Evolutionary conservation across 805 yeast species (phyloP), one percentile per base, ranked within the genome.

Genomic region (Wickerhamomyces hampshirensis): DNA sequence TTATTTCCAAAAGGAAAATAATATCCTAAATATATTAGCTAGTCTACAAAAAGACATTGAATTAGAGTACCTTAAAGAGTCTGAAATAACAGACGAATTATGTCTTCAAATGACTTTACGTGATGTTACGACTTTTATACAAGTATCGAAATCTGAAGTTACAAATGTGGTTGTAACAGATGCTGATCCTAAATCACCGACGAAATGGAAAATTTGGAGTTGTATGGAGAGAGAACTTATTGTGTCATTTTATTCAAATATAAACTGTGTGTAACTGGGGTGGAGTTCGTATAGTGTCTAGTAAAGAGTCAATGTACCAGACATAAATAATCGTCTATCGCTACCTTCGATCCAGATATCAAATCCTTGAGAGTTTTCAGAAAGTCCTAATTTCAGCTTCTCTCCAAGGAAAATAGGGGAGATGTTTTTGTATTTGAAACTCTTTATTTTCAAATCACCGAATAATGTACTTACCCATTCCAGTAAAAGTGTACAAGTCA

Each of bases 401-500:
- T 61, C 59, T 7, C 56, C 57, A 1, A 66, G 63, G 40, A 69
- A 70, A 11, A 71, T 59, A 11, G 72, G 71, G 30, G 56, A 59
- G 4, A 57, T 43, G 40, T 72, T 73, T 39, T 67, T 66, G 48
- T 74, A 74, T 28, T 51, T 58, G 37, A 72, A 62, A 8, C 46
- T 38, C 24, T 33, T 47, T 12, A 68, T 44, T 6, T 18, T 16
- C 4, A 47, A 27, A 23, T 43, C 38, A 5, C 38, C 39, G 13
- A 50, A 40, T 15, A 48, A 27, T 4, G 45, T 32, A 6, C 50
- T 47, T 4, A 75, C 59, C 75, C 78, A 80, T 37, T 74, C 72
- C 23, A 85, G 53, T 26, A 77, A 46, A 26, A 84, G 44, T 7
- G 82, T 77, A 1, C 84, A 71, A 39, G 84, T 63, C 35, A 89